Base-by-base conservation (phyloP, 2,329 filamentous ascomycete genomes). In the Elsinoe fawcettii region DNA sequence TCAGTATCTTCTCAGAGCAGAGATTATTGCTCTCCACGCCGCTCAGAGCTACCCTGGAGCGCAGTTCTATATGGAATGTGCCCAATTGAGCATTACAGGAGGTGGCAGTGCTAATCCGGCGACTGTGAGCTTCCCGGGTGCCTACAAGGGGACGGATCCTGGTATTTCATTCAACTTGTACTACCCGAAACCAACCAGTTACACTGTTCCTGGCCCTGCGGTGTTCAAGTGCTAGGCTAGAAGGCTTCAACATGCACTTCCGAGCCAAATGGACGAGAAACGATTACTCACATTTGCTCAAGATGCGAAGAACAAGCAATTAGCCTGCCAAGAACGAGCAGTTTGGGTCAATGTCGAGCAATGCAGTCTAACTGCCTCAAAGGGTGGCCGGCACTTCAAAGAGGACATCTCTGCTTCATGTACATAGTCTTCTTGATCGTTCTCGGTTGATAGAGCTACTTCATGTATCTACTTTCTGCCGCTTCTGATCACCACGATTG, bases 21-120 rank as follows among this genome's bases (percentile, higher is more conserved):
- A 82, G 70, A 71, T 77, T 25, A 72, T 81, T 37, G 78, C 78
- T 4, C 70, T 81, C 39, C 78, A 82, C 67, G 76, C 78, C n/a
- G 78, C 78, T 12, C 66, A 74, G 60, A 69, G 66, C 51, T 66
- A 74, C 27, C 68, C 70, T 20, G 74, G 74, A 27, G 71, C 72
- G 14, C 71, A 74, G 56, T 70, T 72, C 59, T 74, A 73, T 56
- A 63, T 71, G 47, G 67, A 66, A 16, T 74, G 70, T 60, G 62
- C 59, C 32, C 62, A 64, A 55, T 57, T 64, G 39, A 60, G 59
- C 20, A 61, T 64, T 16, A 55, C 62, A 5, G 59, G 59, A 9
- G 47, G 51, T 22, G 59, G 59, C 18, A 59, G 43, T 39, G 49
- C 49, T 11, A 37, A 14, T 25, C 49, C 49, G n/a, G 49, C 56